phyloP scores from a whole-genome alignment of 148 eudicot species.

The Rhododendron ovatum region DNA sequence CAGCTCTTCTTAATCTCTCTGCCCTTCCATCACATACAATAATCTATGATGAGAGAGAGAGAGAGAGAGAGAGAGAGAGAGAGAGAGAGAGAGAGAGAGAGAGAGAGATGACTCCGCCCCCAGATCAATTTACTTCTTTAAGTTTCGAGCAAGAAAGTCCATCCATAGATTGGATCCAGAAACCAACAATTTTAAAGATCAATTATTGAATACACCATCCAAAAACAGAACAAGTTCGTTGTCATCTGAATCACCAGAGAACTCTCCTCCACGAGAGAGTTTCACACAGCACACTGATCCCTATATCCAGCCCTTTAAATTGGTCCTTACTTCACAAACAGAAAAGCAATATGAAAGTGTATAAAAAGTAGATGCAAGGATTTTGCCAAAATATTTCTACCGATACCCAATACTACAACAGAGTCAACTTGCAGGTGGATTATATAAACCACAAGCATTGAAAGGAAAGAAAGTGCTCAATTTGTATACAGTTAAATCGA shows the following conservation, averaged over 20 bases:
- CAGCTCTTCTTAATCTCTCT: background rate
- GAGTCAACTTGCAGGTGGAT: background rate
- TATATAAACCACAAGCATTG: background rate
- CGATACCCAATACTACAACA: background rate
- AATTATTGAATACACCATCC: background rate
- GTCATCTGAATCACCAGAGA: background rate
- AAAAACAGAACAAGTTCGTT: background rate
- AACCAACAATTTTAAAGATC: background rate
- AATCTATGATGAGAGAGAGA: no score
- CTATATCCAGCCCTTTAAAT: no score
- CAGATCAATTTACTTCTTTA: no score
- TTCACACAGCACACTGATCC: background rate
- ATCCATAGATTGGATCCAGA: background rate
- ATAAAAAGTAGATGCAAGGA: background rate
- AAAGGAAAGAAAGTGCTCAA: background rate
- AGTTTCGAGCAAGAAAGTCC: background rate
- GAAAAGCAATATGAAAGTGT: background rate
- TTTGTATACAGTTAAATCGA: slow-evolving; percentile 12
- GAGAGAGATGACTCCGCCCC: no score
- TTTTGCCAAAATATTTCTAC: slow-evolving; percentile 5
- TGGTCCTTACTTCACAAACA: background rate
- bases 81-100: no score
- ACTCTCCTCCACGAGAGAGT: background rate
- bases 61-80: no score
- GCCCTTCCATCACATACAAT: background rate